Evolutionary conservation across 257 asterid genomes (phyloP).

Genomic region (Nicotiana noctiflora): DNA sequence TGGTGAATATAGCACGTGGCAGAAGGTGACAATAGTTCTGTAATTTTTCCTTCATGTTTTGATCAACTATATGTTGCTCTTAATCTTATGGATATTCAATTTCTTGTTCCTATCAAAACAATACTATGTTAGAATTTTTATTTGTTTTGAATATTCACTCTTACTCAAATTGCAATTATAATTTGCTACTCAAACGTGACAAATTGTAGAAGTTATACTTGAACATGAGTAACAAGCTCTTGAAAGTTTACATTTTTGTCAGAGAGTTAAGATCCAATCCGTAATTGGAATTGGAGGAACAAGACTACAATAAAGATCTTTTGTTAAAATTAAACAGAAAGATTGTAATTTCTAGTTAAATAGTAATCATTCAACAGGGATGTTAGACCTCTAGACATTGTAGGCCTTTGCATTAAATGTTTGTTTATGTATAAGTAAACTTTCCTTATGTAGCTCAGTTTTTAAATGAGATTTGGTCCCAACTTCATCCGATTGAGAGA

Average conservation of each 20-base stretch:
- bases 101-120: no score
- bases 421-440: background rate
- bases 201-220: no score
- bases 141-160: no score
- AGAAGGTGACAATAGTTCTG: no score
- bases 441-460: background rate
- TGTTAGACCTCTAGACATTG: background rate
- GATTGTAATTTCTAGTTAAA: background rate
- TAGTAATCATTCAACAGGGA: background rate
- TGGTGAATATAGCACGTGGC: no score
- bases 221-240: no score
- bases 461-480: background rate
- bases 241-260: background rate
- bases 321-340: background rate
- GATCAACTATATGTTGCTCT: no score
- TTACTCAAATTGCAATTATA: no score
- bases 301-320: background rate
- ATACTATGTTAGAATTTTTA: no score
- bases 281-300: background rate
- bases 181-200: no score
- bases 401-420: background rate
- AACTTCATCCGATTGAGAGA: background rate
- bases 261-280: background rate
- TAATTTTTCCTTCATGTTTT: no score
- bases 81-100: no score